A percentile compares a stretch with the other conserved stretches of the same genome.
phyloP scores from a whole-genome alignment of 768 basidiomycete genomes.

The Kwoniella botswanensis region DNA sequence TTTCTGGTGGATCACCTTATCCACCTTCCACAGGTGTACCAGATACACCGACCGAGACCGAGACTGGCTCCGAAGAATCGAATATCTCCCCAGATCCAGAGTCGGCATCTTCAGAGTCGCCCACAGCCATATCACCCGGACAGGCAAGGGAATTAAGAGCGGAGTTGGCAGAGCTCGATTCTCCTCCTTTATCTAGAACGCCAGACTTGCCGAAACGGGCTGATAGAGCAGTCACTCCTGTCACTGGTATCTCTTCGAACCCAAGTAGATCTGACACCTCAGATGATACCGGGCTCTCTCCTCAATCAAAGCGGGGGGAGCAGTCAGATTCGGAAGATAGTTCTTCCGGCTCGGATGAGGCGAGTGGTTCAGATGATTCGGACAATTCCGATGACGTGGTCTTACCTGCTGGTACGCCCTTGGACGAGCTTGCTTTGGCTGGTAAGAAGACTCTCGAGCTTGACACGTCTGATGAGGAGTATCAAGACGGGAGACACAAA shows the following conservation, averaged over 20 bases:
- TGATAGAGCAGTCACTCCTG: background rate
- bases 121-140: background rate
- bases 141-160: background rate
- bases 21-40: background rate
- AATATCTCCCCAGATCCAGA: background rate
- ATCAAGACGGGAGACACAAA: background rate
- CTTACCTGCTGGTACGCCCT: slow-evolving; percentile 22
- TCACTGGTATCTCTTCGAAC: background rate
- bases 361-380: background rate
- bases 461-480: background rate
- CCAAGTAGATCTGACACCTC: background rate
- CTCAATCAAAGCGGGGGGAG: too few species aligned
- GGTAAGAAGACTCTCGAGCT: slow-evolving; percentile 17
- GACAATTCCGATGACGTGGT: slow-evolving; percentile 1
- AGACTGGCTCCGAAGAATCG: background rate
- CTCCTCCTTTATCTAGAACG: background rate
- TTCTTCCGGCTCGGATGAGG: slow-evolving; percentile 2
- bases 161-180: background rate
- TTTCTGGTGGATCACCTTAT: background rate
- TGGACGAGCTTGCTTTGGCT: slow-evolving; percentile 21
- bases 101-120: background rate
- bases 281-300: too few species aligned
- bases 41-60: background rate
- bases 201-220: background rate
- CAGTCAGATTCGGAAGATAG: background rate